Base-by-base conservation (phyloP, 148 eudicot species). In the Heliamphora exappendiculata region DNA sequence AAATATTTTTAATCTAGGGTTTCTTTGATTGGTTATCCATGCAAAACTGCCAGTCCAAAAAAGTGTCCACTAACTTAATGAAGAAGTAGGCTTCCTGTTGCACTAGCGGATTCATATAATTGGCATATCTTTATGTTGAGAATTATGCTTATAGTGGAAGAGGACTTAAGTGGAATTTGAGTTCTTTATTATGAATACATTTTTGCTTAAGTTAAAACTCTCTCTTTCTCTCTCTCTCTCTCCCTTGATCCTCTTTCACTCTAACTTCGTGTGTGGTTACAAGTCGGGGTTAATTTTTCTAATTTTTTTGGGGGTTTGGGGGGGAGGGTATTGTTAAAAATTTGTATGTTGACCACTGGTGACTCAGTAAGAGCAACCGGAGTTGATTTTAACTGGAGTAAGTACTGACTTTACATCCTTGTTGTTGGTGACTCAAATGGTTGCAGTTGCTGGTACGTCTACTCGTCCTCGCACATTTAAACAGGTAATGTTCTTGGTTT, bases 401-500 rank as follows among this genome's bases (percentile, higher is more conserved):
- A 42, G 33, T 67, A 42, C n/a, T 68, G 54, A 68, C n/a, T 45
- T 51, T 13, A 71, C 29, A 51, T 51, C 33, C 19, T 47, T 70
- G 65, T 51, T 39, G 29, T 49, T 39, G 74, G 80, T 53, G 24
- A 17, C 71, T 58, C 45, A 53, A 71, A 72, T 71, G 64, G 53
- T 72, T 81, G 85, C 90, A 90, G 98, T 77, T 67, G 87, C 91
- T 67, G 93, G 93, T 37, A 84, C 91, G 53, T 82, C 90, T 68
- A 72, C 89, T 79, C 94, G 97, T 72, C 98, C 95, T 76, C 91
- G 97, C 79, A 85, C 94, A 36, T 94, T 91, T 75, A 91, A 82
- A 79, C 82, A 81, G 94, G 97, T 90, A 79, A 13, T 49, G 59
- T 28, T 53, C 29, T 51, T 24, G 6, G 20, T 70, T 68, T 31